phyloP scores from a whole-genome alignment of 2,329 filamentous ascomycete genomes.

The Ophiostoma sp. region DNA sequence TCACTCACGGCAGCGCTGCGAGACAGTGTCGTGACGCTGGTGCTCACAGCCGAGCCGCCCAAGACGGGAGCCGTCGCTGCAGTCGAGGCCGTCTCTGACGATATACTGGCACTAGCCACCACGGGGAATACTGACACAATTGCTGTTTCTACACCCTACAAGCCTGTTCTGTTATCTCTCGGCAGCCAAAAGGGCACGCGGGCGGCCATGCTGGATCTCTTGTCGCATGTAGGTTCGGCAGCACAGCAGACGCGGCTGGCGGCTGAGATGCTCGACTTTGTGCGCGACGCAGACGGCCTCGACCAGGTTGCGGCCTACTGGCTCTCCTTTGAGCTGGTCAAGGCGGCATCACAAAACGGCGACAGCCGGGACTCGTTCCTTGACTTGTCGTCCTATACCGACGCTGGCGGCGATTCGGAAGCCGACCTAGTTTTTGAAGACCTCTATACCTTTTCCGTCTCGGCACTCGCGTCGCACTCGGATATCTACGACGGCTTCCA shows the following conservation, averaged over 20 bases:
- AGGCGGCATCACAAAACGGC: constrained; percentile 41
- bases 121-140: neutral
- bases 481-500: constrained; percentile 34
- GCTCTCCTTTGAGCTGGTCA: constrained; percentile 69
- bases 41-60: constrained; percentile 34
- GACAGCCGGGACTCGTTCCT: constrained; percentile 58
- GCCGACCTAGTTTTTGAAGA: constrained; percentile 53
- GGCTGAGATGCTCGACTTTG: constrained; percentile 58
- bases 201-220: constrained; percentile 52
- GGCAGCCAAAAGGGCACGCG: constrained; percentile 62
- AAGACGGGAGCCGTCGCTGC: constrained; percentile 31
- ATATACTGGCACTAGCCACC: constrained; percentile 19
- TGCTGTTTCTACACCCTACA: constrained; percentile 39
- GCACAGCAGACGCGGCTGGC: constrained; percentile 58
- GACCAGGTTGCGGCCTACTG: constrained; percentile 68
- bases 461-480: constrained; percentile 51
- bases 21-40: constrained; percentile 60
- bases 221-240: constrained; percentile 51
- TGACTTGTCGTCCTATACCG: constrained; percentile 42
- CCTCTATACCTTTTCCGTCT: constrained; percentile 63
- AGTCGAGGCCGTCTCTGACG: constrained; percentile 32
- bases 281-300: constrained; percentile 53
- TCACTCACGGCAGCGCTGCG: constrained; percentile 63
- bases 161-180: constrained; percentile 56
- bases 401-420: constrained; percentile 27